These are phyloP conservation scores for Debaryomyces fabryi DNA, from an alignment of 1,139 yeast genomes.

Conservation along the genomic window DNA sequence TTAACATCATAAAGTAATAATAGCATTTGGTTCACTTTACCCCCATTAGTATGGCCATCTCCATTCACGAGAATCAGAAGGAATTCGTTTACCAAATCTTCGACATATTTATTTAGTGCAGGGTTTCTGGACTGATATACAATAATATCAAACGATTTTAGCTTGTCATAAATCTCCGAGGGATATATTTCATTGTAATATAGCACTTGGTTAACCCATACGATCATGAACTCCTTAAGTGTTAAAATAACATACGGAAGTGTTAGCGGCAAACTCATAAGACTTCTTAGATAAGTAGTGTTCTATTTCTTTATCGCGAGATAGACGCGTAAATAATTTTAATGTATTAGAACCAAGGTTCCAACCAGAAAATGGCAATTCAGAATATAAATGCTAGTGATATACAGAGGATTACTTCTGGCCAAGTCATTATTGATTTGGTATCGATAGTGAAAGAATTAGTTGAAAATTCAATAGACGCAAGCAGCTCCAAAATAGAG, in stretches of 20 bases:
- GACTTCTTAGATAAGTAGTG: not conserved
- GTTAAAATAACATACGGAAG: conserved; percentile 32
- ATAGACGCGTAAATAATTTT: conserved; percentile 2
- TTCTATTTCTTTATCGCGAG: not conserved
- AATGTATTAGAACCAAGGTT: not conserved
- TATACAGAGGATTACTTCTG: conserved; percentile 80
- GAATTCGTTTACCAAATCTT: conserved; percentile 30
- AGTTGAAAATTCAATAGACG: conserved; percentile 85
- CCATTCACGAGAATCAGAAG: conserved; percentile 18
- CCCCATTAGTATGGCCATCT: conserved; percentile 14
- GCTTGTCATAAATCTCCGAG: conserved; percentile 36
- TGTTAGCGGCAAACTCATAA: conserved; percentile 23
- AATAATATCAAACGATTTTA: conserved; percentile 42
- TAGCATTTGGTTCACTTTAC: conserved; percentile 25
- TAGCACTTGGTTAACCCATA: conserved; percentile 50
- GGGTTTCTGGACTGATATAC: conserved; percentile 49
- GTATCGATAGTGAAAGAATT: conserved; percentile 80
- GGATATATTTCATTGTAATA: conserved; percentile 50
- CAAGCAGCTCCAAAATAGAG: conserved; percentile 67
- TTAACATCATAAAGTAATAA: conserved; percentile 28
- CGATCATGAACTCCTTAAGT: conserved; percentile 42
- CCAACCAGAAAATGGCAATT: conserved; percentile 23
- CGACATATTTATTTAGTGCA: conserved; percentile 39
- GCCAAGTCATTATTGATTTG: conserved; percentile 86
- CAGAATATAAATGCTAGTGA: conserved; percentile 46